phyloP scores from a whole-genome alignment of 2,329 filamentous ascomycete species.

The Coleophoma eucalyptorum region DNA sequence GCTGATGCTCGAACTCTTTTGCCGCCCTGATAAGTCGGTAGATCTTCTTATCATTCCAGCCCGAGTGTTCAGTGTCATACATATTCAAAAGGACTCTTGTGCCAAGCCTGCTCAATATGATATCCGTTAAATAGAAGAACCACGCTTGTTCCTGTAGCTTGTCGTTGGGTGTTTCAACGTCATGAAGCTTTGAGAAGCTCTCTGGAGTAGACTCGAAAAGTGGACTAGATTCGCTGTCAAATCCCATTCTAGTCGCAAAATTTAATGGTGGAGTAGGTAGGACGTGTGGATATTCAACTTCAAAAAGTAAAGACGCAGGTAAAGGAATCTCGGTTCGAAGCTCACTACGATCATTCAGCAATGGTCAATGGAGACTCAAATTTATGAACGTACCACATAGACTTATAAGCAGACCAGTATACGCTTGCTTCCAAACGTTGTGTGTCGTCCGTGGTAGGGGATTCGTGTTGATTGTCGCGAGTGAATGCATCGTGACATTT shows the following conservation, averaged over 20 bases:
- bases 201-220: neutral
- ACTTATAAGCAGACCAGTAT: slow-evolving; percentile 5
- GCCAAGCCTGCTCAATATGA: neutral
- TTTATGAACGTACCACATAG: slow-evolving; percentile 1
- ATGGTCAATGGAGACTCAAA: neutral
- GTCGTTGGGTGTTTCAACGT: neutral
- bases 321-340: slow-evolving; percentile 2
- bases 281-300: slow-evolving; percentile 3
- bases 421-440: neutral
- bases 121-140: neutral
- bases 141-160: neutral
- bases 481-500: neutral
- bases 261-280: slow-evolving; percentile 6
- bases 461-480: neutral
- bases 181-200: neutral
- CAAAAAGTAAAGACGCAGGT: slow-evolving; percentile 1
- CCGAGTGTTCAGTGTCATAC: neutral
- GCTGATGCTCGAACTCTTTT: neutral
- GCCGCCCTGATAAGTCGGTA: neutral
- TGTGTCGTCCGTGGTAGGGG: neutral
- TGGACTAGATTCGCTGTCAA: neutral
- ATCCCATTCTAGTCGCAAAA: neutral
- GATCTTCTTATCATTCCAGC: neutral
- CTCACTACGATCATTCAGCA: slow-evolving; percentile 1
- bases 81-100: neutral